Evolutionary conservation across 1,139 yeast genomes (phyloP).

Genomic region (Hemisphaericaspora xylofermentans): DNA sequence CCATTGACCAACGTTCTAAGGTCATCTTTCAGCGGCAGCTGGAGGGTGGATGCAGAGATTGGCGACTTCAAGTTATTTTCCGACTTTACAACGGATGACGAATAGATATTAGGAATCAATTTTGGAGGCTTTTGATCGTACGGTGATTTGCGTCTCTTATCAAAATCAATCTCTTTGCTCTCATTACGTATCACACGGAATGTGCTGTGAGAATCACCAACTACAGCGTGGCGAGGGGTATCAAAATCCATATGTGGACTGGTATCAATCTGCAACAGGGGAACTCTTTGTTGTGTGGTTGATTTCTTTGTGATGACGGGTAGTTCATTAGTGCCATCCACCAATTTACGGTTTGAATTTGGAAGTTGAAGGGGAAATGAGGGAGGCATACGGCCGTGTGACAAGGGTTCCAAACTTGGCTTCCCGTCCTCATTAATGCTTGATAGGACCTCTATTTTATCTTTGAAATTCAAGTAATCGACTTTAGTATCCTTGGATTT

Average conservation of each 20-base stretch:
- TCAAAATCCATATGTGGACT: background rate
- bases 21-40: slow-evolving; percentile 31
- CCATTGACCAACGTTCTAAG: slow-evolving; percentile 3
- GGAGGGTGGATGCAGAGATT: slow-evolving; percentile 38
- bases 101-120: slow-evolving; percentile 42
- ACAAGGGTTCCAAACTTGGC: background rate
- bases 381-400: background rate
- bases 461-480: slow-evolving; percentile 70
- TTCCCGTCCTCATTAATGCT: background rate
- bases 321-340: background rate
- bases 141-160: slow-evolving; percentile 76
- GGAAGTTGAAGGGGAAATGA: slow-evolving; percentile 22
- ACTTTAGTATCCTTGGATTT: slow-evolving; percentile 30
- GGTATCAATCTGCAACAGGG: slow-evolving; percentile 33
- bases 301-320: background rate
- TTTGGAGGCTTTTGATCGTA: slow-evolving; percentile 50
- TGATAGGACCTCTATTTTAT: slow-evolving; percentile 18
- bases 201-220: slow-evolving; percentile 28
- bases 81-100: slow-evolving; percentile 38
- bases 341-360: slow-evolving; percentile 19
- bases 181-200: slow-evolving; percentile 59
- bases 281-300: slow-evolving; percentile 15
- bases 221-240: slow-evolving; percentile 11
- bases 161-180: slow-evolving; percentile 74
- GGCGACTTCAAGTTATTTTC: slow-evolving; percentile 29